A percentile compares a stretch with the other conserved stretches of the same genome.
Conservation (phyloP, 257 asterid genomes). For the Solanum arcanum region DNA sequence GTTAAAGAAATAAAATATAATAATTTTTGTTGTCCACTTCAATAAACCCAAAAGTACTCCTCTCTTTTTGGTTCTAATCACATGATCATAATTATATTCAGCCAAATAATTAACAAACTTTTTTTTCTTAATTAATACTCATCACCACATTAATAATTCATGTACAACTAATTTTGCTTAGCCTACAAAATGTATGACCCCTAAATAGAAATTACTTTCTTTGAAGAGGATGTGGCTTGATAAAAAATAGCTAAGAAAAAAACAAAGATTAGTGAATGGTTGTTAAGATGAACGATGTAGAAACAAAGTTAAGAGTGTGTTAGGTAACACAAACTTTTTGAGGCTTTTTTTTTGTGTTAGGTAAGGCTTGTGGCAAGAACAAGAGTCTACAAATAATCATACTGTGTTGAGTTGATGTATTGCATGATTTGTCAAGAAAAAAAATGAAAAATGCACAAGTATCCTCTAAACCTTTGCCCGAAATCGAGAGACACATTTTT, state of each 20-base stretch:
- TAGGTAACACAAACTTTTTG: neutral
- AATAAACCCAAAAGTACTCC: neutral
- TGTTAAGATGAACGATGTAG: neutral
- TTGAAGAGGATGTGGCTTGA: neutral
- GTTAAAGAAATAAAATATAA: no score
- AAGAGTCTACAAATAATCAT: neutral
- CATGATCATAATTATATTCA: no score
- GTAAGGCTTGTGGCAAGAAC: neutral
- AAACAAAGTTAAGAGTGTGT: neutral
- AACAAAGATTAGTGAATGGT: neutral
- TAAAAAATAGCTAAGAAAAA: neutral
- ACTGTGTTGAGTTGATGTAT: no score
- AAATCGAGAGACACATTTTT: no score
- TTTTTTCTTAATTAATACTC: neutral
- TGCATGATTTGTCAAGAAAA: no score
- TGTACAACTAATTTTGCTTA: neutral
- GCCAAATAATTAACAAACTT: no score
- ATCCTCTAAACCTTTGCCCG: fast-evolving
- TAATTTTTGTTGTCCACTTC: neutral
- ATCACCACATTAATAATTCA: neutral
- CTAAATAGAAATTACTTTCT: neutral
- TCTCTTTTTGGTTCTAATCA: neutral
- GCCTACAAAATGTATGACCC: neutral
- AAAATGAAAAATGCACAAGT: no score
- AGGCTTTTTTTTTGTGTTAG: neutral